phyloP scores from a whole-genome alignment of 345 rosid species.

The Citrus inodora region DNA sequence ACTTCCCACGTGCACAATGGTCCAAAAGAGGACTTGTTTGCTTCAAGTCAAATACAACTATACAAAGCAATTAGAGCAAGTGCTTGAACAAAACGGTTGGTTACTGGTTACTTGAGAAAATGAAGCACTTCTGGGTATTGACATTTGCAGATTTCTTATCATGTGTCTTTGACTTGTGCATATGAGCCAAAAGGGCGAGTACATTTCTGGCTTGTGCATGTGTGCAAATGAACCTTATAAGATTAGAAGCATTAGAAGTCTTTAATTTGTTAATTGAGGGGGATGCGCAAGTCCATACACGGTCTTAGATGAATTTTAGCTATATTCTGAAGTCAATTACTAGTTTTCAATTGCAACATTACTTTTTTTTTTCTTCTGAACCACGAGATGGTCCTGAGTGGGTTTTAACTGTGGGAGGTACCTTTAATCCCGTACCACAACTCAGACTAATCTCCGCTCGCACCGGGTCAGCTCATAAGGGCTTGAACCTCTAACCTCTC shows the following conservation, averaged over 20 bases:
- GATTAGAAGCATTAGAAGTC: too few species aligned
- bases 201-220: not conserved
- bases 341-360: too few species aligned
- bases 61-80: not conserved
- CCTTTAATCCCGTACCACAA: too few species aligned
- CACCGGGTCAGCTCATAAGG: too few species aligned
- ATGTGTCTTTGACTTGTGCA: conserved; percentile 14
- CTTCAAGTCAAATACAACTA: too few species aligned
- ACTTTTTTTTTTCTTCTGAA: too few species aligned
- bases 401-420: accelerated
- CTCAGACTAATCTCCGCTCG: too few species aligned
- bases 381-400: too few species aligned
- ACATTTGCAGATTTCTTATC: not conserved
- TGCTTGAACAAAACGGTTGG: conserved; percentile 1
- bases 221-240: too few species aligned
- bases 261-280: too few species aligned
- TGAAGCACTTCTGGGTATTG: not conserved
- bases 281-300: not conserved
- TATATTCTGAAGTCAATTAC: not conserved
- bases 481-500: too few species aligned
- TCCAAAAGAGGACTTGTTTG: not conserved
- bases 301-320: not conserved
- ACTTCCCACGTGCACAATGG: not conserved
- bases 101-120: not conserved
- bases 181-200: conserved; percentile 17